phyloP scores from a whole-genome alignment of 345 rosid genomes.

The Salix caprea region DNA sequence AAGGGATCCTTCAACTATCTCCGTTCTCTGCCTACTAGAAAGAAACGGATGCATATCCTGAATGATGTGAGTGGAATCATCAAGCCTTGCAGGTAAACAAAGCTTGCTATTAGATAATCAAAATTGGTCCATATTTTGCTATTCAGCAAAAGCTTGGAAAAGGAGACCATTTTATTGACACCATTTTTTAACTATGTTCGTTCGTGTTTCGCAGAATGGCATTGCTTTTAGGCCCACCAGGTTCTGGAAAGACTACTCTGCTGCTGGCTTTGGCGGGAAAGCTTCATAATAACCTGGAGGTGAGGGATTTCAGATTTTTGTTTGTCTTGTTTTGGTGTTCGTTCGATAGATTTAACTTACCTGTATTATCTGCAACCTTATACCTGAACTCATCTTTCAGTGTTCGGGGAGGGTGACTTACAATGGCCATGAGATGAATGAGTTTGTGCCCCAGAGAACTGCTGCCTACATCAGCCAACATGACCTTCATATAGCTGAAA shows the following conservation, averaged over 20 bases:
- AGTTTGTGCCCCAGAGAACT: conserved; percentile 62
- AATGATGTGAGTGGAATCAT: conserved; percentile 58
- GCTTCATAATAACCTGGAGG: conserved; percentile 51
- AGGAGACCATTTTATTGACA: too few relatives aligned
- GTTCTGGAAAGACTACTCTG: conserved; percentile 69
- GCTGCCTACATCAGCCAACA: conserved; percentile 61
- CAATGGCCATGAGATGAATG: conserved; percentile 46
- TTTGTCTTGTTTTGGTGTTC: not conserved
- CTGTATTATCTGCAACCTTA: too few relatives aligned
- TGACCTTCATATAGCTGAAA: conserved; percentile 47
- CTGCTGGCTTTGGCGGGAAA: conserved; percentile 68
- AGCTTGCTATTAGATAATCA: too few relatives aligned
- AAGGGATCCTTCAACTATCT: conserved; percentile 23
- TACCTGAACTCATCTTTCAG: conserved; percentile 19
- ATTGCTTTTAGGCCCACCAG: conserved; percentile 72
- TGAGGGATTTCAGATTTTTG: not conserved
- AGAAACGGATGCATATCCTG: conserved; percentile 51
- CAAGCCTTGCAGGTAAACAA: conserved; percentile 31
- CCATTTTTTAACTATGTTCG: not conserved
- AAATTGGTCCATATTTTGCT: too few relatives aligned
- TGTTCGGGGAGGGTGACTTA: conserved; percentile 49
- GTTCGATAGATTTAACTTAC: too few relatives aligned
- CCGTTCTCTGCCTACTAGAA: conserved; percentile 40
- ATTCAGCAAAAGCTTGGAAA: too few relatives aligned
- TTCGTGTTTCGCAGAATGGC: conserved; percentile 41